Evolutionary conservation across 139 green algal genomes (phyloP).

Genomic region (Coelastrella sp.): DNA sequence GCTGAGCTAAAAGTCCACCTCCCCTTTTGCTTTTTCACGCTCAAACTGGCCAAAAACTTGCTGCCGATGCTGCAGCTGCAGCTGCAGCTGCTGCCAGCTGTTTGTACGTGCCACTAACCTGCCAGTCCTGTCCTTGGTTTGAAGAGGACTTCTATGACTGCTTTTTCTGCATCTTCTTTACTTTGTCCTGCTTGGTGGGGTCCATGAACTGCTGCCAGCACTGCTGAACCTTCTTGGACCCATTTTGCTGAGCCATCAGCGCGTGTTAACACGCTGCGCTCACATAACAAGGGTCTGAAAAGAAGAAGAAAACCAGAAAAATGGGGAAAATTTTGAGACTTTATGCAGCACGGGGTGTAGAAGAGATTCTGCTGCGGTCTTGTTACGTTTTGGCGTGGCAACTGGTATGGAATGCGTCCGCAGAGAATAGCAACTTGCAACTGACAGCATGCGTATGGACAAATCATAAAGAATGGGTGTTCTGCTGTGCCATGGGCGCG

Average conservation of each 20-base stretch:
- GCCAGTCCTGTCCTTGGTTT: slow-evolving; percentile 61
- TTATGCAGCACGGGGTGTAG: too few species aligned
- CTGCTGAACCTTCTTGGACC: slow-evolving; percentile 64
- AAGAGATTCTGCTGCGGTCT: too few species aligned
- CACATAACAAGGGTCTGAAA: slow-evolving; percentile 64
- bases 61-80: background rate
- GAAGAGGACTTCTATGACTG: slow-evolving; percentile 74
- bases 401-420: too few species aligned
- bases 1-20: too few species aligned
- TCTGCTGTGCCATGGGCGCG: too few species aligned
- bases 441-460: too few species aligned
- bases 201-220: slow-evolving; percentile 77
- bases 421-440: too few species aligned
- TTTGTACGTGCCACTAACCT: slow-evolving; percentile 38
- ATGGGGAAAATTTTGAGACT: too few species aligned
- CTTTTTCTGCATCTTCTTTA: slow-evolving; percentile 70
- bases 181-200: slow-evolving; percentile 55
- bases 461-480: too few species aligned
- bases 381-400: too few species aligned
- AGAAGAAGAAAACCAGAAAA: too few species aligned
- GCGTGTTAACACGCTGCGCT: slow-evolving; percentile 65
- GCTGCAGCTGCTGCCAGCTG: background rate
- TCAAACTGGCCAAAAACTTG: background rate
- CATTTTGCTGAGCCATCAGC: slow-evolving; percentile 80
- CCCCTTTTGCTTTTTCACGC: too few species aligned